phyloP scores from a whole-genome alignment of 1,284 basidiomycete genomes.

The Stereum hirsutum region DNA sequence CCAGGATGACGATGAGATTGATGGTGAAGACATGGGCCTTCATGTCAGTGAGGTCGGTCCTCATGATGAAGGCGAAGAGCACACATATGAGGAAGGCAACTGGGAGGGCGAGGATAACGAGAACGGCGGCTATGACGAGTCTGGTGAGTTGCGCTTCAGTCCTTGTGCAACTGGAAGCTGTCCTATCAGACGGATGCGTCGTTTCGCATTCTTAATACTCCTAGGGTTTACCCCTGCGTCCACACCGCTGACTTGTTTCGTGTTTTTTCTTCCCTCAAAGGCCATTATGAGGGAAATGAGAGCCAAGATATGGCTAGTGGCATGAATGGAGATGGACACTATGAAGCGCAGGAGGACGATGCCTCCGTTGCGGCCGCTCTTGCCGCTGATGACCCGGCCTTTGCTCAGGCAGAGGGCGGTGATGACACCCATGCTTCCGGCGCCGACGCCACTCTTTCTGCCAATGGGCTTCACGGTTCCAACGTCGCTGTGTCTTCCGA shows the following conservation, averaged over 20 bases:
- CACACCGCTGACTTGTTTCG: slow-evolving; percentile 48
- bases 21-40: slow-evolving; percentile 22
- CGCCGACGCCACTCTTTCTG: too few species aligned
- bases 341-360: too few species aligned
- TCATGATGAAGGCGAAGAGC: slow-evolving; percentile 22
- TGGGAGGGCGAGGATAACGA: slow-evolving; percentile 26
- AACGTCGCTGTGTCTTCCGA: too few species aligned
- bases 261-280: too few species aligned
- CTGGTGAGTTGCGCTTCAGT: slow-evolving; percentile 33
- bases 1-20: slow-evolving; percentile 42
- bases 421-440: slow-evolving; percentile 11
- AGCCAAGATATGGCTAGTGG: too few species aligned
- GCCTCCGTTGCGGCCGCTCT: too few species aligned
- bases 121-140: slow-evolving; percentile 27
- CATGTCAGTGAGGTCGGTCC: slow-evolving; percentile 32
- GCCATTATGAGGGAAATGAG: too few species aligned
- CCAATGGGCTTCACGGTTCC: too few species aligned
- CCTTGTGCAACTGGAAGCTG: slow-evolving; percentile 17
- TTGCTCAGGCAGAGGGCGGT: slow-evolving; percentile 10
- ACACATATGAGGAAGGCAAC: slow-evolving; percentile 8
- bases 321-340: too few species aligned
- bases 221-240: slow-evolving; percentile 18
- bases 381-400: too few species aligned
- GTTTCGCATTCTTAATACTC: slow-evolving; percentile 6
- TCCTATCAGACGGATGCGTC: slow-evolving; percentile 21